Evolutionary conservation across 768 basidiomycete species (phyloP).

Genomic region (Boletus pseudopeckii): DNA sequence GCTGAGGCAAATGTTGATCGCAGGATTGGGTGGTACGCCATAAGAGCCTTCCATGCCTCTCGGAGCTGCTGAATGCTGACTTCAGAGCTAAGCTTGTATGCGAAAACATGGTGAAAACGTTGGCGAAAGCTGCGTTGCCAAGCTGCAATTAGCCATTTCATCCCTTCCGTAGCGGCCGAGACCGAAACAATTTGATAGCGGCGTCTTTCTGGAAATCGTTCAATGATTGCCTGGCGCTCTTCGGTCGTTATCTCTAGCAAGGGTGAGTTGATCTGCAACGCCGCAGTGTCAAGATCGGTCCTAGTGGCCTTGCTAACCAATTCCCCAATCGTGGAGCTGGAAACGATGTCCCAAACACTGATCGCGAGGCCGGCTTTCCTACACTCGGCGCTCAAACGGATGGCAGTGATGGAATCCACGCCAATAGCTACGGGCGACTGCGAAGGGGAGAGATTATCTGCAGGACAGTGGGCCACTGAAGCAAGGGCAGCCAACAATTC

Average conservation of each 20-base stretch:
- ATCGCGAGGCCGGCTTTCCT: slow-evolving; percentile 35
- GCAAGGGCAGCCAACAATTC: slow-evolving; percentile 8
- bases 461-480: slow-evolving; percentile 26
- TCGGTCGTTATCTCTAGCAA: slow-evolving; percentile 5
- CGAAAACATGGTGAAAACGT: slow-evolving; percentile 44
- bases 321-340: slow-evolving; percentile 36
- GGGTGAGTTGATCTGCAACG: background rate
- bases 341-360: slow-evolving; percentile 39
- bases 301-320: slow-evolving; percentile 14
- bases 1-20: slow-evolving; percentile 40
- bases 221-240: slow-evolving; percentile 11
- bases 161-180: slow-evolving; percentile 26
- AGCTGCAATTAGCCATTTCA: slow-evolving; percentile 39
- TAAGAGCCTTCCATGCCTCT: slow-evolving; percentile 37
- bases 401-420: slow-evolving; percentile 49
- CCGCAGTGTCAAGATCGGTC: background rate
- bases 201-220: slow-evolving; percentile 13
- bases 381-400: slow-evolving; percentile 41
- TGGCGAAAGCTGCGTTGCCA: slow-evolving; percentile 42
- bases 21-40: slow-evolving; percentile 37
- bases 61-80: slow-evolving; percentile 30
- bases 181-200: slow-evolving; percentile 18
- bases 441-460: slow-evolving; percentile 27
- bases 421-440: slow-evolving; percentile 42
- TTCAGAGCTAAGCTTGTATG: slow-evolving; percentile 33